Evolutionary conservation across 192 early-diverging fungal genomes (phyloP), one percentile per base, ranked within the genome.

Genomic region (Umbelopsis isabellina): DNA sequence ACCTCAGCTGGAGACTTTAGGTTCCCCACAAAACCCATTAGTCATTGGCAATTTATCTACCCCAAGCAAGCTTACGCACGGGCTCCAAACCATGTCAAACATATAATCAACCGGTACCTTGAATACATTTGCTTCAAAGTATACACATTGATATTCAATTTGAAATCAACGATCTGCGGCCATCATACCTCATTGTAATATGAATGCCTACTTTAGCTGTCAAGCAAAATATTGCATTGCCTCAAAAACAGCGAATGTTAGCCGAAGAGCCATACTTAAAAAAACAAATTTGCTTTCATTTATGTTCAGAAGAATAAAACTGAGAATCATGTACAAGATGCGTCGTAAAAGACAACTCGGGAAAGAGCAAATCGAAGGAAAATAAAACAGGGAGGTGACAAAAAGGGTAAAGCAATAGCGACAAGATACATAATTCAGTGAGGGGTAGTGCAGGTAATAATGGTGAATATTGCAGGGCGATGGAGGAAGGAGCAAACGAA

Each of bases 311-410:
- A 61, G 25, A 41, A 61, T 35, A 61, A 61, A 61, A 61, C 55
- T 61, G 55, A 61, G 55, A 61, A 61, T 61, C 55, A 61, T 61
- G 55, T 61, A 61, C 55, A 61, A 61, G 55, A 61, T 61, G 55
- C 33, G 55, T 25, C 55, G 55, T 61, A 61, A 30, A 33, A 35
- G 30, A 61, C 55, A 61, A 61, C 55, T 61, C 55, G 55, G 55
- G 37, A 61, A 61, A 61, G 55, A 61, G 55, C 55, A 61, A 61
- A 61, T 61, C 55, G 55, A 61, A 61, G 33, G 27, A 30, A 61
- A 61, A 35, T 35, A 61, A 35, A 61, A 61, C 55, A 61, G 16
- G 25, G 53, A 58, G 55, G 25, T 18, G 12, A 30, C 12, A 61
- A 61, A 25, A 35, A 35, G 27, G 27, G 33, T 33, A 61, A 25